phyloP scores from a whole-genome alignment of 345 rosid genomes.

The Moricandia arvensis region DNA sequence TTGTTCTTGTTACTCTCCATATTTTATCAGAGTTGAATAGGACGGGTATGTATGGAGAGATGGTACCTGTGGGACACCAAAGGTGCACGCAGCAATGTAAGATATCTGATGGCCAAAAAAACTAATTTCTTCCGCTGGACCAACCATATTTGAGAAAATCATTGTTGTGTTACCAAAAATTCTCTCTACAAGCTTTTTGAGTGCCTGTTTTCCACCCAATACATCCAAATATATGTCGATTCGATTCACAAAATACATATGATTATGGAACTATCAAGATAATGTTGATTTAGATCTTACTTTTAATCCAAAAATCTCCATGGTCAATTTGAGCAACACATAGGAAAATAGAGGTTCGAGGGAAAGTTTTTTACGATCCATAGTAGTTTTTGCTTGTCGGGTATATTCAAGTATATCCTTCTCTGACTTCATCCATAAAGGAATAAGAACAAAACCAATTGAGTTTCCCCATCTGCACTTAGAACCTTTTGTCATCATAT shows the following conservation, averaged over 20 bases:
- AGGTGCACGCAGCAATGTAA: slow-evolving; percentile 46
- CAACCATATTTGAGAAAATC: not conserved
- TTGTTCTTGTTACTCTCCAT: not conserved
- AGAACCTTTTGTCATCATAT: slow-evolving; percentile 46
- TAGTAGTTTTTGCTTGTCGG: slow-evolving; percentile 42
- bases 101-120: slow-evolving; percentile 42
- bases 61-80: slow-evolving; percentile 54
- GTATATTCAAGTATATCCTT: slow-evolving; percentile 46
- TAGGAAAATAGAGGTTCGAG: slow-evolving; percentile 49
- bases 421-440: slow-evolving; percentile 37
- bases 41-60: not conserved
- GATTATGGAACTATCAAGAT: not conserved
- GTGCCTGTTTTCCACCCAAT: slow-evolving; percentile 26
- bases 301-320: slow-evolving; percentile 36
- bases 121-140: slow-evolving; percentile 53
- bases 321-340: slow-evolving; percentile 22
- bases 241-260: too few relatives aligned
- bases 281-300: slow-evolving; percentile 14
- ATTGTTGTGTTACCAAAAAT: slow-evolving; percentile 41
- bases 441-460: slow-evolving; percentile 48
- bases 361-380: slow-evolving; percentile 50
- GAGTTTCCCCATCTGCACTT: slow-evolving; percentile 51
- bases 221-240: not conserved
- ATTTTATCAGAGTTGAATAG: not conserved
- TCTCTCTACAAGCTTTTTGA: slow-evolving; percentile 43